Conservation (phyloP, 2,329 filamentous ascomycete genomes). For the Aschersonia sp. region DNA sequence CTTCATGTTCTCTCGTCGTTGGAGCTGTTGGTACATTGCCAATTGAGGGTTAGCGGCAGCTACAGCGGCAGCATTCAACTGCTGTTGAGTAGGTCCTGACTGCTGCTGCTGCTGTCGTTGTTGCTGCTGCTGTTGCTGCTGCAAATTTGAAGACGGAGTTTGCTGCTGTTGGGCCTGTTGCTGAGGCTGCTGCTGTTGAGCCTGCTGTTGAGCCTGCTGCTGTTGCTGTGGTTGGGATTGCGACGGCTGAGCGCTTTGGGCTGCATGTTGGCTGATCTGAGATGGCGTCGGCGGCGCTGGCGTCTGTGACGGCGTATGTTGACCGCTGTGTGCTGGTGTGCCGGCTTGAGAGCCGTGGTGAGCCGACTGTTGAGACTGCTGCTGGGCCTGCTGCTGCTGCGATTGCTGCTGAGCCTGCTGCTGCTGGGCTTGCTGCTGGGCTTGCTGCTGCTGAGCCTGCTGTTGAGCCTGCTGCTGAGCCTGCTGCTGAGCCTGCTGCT, state of each 20-base stretch:
- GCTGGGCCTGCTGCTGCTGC: conserved; percentile 27
- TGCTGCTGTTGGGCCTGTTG: conserved; percentile 1
- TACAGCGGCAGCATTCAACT: conserved; percentile 13
- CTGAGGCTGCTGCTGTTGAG: conserved; percentile 1
- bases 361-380: conserved; percentile 2
- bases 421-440: conserved; percentile 15
- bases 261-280: conserved; percentile 4
- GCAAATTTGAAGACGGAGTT: not conserved
- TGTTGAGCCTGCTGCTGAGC: conserved; percentile 8
- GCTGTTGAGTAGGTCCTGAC: conserved; percentile 9
- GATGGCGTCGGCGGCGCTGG: conserved; percentile 17
- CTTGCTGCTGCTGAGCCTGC: conserved; percentile 1
- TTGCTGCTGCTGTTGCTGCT: conserved; percentile 10
- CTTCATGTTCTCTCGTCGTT: conserved; percentile 36
- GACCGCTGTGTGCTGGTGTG: conserved; percentile 5
- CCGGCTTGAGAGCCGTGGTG: conserved; percentile 5
- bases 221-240: conserved; percentile 16
- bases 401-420: conserved; percentile 17
- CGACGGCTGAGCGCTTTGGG: conserved; percentile 20
- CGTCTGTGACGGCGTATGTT: conserved; percentile 26
- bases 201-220: conserved; percentile 9
- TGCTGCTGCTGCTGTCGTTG: conserved; percentile 1
- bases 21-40: conserved; percentile 28
- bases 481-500: conserved; percentile 14
- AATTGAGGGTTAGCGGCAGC: conserved; percentile 9